Evolutionary conservation across 2,329 filamentous ascomycete species (phyloP), one percentile per base, ranked within the genome.

Genomic region (Phaeomoniella chlamydospora): DNA sequence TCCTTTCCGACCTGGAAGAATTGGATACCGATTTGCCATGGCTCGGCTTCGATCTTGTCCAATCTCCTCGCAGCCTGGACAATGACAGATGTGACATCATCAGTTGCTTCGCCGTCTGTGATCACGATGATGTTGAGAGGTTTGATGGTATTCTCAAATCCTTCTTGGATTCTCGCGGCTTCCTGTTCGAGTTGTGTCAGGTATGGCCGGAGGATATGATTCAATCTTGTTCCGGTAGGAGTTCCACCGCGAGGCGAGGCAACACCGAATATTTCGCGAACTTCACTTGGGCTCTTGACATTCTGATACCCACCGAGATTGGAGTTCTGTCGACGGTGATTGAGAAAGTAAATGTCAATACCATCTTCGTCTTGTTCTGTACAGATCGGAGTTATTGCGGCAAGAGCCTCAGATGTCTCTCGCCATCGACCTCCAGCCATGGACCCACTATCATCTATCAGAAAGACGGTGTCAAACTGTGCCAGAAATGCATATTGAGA

Each of bases 1-100:
- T 93, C 83, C 34, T 72, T 68, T 38, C 90, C 88, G 31, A 96
- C 81, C 58, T 94, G 88, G 65, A 96, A 93, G 63, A 96, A 96
- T 55, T 96, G 88, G 38, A 96, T 74, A 19, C 88, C 88, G 5
- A 94, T 65, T 61, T 96, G 90, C 65, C 81, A 81, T 1, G 77
- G 68, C 3, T 79, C 74, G 0, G 85, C 85, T 5, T 77, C 68
- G 5, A 80, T 54, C 35, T 57, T 57, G 49, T 90, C 80, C 18
- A 96, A 70, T 49, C 73, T 76, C 54, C 68, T 68, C 0, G 86
- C 88, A 1, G 72, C 65, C 3, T 59, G 55, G 29, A 83, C 62
- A 33, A 96, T 74, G 16, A 77, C 66, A 5, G 65, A 66, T 54
- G 87, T 80, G 0, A 80, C 75, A 44, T 93, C 83, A 52, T 94